Percentiles rank a stretch among this genome's conserved stretches.
Conservation (phyloP, 208 protist species). For the Jaenimonas drosophilae region DNA sequence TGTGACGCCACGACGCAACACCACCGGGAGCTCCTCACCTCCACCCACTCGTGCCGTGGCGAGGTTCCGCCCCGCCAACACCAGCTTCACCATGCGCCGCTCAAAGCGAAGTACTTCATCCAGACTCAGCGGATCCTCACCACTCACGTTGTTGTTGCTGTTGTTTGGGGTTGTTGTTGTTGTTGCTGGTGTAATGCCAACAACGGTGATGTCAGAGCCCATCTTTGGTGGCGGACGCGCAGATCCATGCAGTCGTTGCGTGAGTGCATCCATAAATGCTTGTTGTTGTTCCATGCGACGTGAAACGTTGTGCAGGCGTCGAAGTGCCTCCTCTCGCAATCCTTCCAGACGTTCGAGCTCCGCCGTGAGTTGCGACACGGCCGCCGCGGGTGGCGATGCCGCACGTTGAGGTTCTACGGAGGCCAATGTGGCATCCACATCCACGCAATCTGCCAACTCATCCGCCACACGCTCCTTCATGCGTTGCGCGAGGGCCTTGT, state of each 20-base stretch:
- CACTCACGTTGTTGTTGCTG: background rate
- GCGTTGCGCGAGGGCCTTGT: constrained; percentile 16
- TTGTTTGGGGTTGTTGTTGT: constrained; percentile 4
- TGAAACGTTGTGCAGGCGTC: background rate
- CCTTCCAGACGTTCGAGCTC: background rate
- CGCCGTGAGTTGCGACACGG: background rate
- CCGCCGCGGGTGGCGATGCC: background rate
- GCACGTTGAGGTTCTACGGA: too few relatives aligned
- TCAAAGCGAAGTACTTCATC: constrained; percentile 36
- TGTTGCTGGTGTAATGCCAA: too few relatives aligned
- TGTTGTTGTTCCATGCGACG: background rate
- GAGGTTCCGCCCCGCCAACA: constrained; percentile 14
- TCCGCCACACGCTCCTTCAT: constrained; percentile 21
- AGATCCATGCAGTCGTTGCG: background rate
- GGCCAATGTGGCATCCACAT: constrained; percentile 18
- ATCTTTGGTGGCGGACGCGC: too few relatives aligned
- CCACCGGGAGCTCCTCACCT: constrained; percentile 28
- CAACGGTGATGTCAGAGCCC: too few relatives aligned
- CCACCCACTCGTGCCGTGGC: constrained; percentile 7
- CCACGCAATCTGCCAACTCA: constrained; percentile 19
- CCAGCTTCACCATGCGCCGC: constrained; percentile 24
- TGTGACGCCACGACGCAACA: constrained; percentile 46
- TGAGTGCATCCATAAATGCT: background rate
- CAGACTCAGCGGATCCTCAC: constrained; percentile 4
- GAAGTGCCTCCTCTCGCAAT: background rate